Base-by-base conservation (phyloP, 192 early-diverging fungal genomes). In the Podila epigama region DNA sequence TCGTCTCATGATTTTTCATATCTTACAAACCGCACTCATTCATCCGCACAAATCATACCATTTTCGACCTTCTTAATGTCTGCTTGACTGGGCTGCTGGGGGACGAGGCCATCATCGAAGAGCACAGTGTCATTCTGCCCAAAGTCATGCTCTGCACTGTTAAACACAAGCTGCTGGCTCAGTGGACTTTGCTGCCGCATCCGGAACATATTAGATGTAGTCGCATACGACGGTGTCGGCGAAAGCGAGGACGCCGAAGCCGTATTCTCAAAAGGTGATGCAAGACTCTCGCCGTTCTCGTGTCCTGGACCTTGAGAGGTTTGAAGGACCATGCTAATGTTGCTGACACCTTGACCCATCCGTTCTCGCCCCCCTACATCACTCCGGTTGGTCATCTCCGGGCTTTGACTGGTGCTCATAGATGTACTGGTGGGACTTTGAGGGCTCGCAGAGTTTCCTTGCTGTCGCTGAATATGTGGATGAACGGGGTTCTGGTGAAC, bases 31-130 rank as follows among this genome's bases (percentile, higher is more conserved):
- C 4, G 8, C 8, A 9, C 15, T 54, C 52, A 54, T 27, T 31
- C 8, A 7, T 25, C 12, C 39, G 20, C 8, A 2, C 35, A 41
- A 56, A 20, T 25, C 39, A 5, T 66, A 75, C 72, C 72, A 63
- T 75, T 60, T 50, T 75, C 65, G 6, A 33, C 72, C 27, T 58
- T 64, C 22, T 57, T 54, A 7, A 66, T 67, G 3, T 75, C 70
- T 1, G 63, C 51, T n/a, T 51, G 58, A 15, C 20, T 66, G 37
- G 70, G 22, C 8, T 31, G 36, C 27, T 59, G 70, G 13, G 69
- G 67, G 8, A 62, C 60, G 31, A 51, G 62, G 32, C 59, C 59
- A 22, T 70, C 68, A 18, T 62, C 68, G 48, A 34, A 70, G 11
- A 70, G 18, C 8, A 39, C 8, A n/a, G 28, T 22, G 33, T 31